Evolutionary conservation across 345 rosid genomes (phyloP).

Genomic region (Punica granatum): DNA sequence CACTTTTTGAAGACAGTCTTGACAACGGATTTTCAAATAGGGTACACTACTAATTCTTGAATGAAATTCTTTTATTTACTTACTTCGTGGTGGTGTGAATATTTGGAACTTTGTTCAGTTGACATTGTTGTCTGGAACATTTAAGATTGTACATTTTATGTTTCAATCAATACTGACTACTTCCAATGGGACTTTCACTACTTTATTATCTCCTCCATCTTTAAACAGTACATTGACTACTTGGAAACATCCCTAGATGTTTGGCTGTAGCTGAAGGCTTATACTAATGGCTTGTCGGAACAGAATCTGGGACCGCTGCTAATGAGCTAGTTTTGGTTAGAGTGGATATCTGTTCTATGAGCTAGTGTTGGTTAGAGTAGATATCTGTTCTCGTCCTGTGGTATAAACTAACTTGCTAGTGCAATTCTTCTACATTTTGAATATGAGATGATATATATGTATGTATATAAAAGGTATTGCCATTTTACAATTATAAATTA

Average conservation of each 20-base stretch:
- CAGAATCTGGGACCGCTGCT: not conserved
- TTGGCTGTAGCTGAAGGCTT: not conserved
- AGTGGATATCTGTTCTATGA: no score
- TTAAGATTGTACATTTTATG: not conserved
- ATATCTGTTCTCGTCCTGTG: not conserved
- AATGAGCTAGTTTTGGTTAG: not conserved
- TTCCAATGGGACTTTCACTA: not conserved
- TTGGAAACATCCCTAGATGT: not conserved
- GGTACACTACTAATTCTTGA: conserved; percentile 19
- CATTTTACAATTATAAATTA: not conserved
- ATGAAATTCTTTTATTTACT: not conserved
- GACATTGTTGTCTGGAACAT: not conserved
- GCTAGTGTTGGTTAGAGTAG: not conserved
- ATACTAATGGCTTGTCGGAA: not conserved
- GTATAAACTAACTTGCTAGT: not conserved
- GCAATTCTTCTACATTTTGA: not conserved
- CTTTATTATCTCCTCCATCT: not conserved
- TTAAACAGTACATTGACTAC: not conserved
- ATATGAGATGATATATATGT: not conserved
- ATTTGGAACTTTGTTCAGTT: not conserved
- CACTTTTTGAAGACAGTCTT: conserved; percentile 55
- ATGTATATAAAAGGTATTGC: no score
- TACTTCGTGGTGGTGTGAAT: not conserved
- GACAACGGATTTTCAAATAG: conserved; percentile 21
- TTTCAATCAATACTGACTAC: not conserved